Percentiles rank a stretch among this genome's conserved stretches.
phyloP scores from a whole-genome alignment of 2,329 filamentous ascomycete genomes.

The Colletotrichum australisinense region DNA sequence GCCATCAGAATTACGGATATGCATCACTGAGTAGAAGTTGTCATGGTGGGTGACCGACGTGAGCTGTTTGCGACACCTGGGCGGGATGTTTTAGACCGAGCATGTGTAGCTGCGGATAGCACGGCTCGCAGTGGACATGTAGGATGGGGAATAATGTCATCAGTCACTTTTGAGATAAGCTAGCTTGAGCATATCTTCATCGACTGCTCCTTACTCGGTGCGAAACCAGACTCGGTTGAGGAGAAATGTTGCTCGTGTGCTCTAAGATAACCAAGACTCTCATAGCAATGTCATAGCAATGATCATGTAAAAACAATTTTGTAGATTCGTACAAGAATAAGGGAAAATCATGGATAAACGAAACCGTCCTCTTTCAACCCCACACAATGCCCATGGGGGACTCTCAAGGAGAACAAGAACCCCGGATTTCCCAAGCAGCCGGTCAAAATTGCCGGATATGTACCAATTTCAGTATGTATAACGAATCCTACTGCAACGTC shows the following conservation, averaged over 20 bases:
- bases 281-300: neutral
- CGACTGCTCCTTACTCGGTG: neutral
- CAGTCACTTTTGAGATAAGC: neutral
- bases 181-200: neutral
- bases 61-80: neutral
- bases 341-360: neutral
- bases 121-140: neutral
- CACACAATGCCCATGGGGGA: slow-evolving; percentile 6
- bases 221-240: neutral
- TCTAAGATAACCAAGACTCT: neutral
- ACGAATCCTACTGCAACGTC: neutral
- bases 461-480: too few species aligned
- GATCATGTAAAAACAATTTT: neutral
- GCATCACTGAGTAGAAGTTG: neutral
- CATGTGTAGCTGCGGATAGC: neutral
- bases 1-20: neutral
- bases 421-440: slow-evolving; percentile 12
- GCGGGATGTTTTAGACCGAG: neutral
- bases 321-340: neutral
- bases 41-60: neutral
- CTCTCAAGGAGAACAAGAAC: neutral
- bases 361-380: neutral
- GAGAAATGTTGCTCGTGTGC: neutral
- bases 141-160: neutral
- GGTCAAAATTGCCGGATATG: neutral